Conservation (phyloP, 2,329 filamentous ascomycete species). For the Cryphonectria japonica region DNA sequence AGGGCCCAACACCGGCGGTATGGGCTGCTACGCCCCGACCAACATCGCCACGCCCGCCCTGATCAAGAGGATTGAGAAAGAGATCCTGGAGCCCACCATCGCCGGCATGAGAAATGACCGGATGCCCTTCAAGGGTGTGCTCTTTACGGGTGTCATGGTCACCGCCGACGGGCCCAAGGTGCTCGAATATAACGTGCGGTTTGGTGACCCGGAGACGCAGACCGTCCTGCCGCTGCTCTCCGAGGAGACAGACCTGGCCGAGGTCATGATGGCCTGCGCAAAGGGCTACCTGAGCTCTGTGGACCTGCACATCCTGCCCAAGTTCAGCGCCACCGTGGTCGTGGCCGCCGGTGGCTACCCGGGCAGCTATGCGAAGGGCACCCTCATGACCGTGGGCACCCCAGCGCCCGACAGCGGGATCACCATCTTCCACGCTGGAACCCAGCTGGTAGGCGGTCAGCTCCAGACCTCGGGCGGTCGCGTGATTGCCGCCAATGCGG, state of each 20-base stretch:
- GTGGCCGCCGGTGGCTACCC: slow-evolving; percentile 92
- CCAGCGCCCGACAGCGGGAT: slow-evolving; percentile 55
- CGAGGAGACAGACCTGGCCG: slow-evolving; percentile 79
- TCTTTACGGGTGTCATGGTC: slow-evolving; percentile 95
- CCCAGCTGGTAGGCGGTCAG: slow-evolving; percentile 63
- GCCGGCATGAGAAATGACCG: slow-evolving; percentile 84
- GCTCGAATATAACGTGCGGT: slow-evolving; percentile 91
- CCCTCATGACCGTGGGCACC: slow-evolving; percentile 54
- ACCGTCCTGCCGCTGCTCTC: slow-evolving; percentile 80
- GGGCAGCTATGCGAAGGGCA: slow-evolving; percentile 81
- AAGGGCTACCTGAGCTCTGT: slow-evolving; percentile 74
- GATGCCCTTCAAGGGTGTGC: slow-evolving; percentile 71
- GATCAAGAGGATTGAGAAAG: slow-evolving; percentile 76
- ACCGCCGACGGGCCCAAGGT: slow-evolving; percentile 79
- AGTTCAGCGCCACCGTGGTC: slow-evolving; percentile 89
- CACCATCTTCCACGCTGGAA: slow-evolving; percentile 93
- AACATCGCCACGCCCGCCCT: slow-evolving; percentile 75
- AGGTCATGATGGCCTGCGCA: slow-evolving; percentile 85
- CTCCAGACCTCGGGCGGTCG: slow-evolving; percentile 83
- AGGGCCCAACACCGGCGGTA: slow-evolving; percentile 93
- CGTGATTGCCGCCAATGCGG: slow-evolving; percentile 91
- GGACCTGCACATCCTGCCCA: slow-evolving; percentile 66
- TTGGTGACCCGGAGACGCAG: slow-evolving; percentile 91
- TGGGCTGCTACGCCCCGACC: slow-evolving; percentile 97
- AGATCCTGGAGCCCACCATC: slow-evolving; percentile 87